Conservation (phyloP, 2,329 filamentous ascomycete genomes). For the Phaeophleospora eucalypticola region DNA sequence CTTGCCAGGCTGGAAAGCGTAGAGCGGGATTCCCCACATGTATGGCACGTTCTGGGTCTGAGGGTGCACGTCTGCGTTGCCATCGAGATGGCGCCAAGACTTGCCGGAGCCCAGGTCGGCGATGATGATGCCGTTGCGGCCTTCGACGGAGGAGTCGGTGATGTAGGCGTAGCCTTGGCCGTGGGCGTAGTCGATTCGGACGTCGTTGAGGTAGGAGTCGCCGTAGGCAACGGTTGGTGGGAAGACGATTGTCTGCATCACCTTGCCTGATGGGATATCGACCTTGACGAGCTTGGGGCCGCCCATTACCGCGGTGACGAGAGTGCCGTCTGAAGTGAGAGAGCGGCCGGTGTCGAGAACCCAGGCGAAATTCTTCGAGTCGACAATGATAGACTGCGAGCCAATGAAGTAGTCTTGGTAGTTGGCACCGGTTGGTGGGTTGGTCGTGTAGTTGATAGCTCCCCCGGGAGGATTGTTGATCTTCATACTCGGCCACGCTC, state of each 20-base stretch:
- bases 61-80: constrained; percentile 38
- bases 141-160: constrained; percentile 48
- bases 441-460: constrained; percentile 49
- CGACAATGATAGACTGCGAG: constrained; percentile 51
- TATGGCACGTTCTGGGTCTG: constrained; percentile 46
- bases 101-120: constrained; percentile 49
- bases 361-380: constrained; percentile 49
- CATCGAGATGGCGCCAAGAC: constrained; percentile 49
- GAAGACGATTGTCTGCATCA: constrained; percentile 52
- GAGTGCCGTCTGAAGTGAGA: constrained; percentile 40
- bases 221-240: constrained; percentile 43
- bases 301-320: constrained; percentile 44
- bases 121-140: constrained; percentile 48
- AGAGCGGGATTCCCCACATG: constrained; percentile 48
- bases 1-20: constrained; percentile 36
- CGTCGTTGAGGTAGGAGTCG: constrained; percentile 52
- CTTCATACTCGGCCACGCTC: constrained; percentile 39
- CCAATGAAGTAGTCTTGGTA: constrained; percentile 49
- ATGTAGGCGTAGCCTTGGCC: constrained; percentile 51
- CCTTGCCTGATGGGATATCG: constrained; percentile 42
- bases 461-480: constrained; percentile 50
- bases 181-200: constrained; percentile 50
- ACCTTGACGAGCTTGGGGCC: constrained; percentile 52
- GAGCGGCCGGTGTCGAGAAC: constrained; percentile 52
- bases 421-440: constrained; percentile 44